A percentile compares a stretch with the other conserved stretches of the same genome.
These are phyloP conservation scores for Nigrospora osmanthi DNA, from an alignment of 2,329 filamentous ascomycete species.

Conservation along the genomic window DNA sequence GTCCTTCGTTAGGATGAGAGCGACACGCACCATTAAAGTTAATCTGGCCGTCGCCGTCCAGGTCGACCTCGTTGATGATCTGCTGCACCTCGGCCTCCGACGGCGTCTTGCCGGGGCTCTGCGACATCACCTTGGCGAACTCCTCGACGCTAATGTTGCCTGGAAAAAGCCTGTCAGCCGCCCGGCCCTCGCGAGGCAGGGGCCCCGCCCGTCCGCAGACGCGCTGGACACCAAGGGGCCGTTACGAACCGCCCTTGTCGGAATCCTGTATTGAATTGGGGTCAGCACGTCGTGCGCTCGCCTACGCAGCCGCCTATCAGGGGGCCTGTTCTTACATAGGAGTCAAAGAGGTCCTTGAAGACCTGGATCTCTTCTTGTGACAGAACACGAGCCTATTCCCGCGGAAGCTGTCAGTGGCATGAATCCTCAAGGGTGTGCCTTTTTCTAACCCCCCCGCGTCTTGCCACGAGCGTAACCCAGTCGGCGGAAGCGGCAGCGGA, in stretches of 20 bases:
- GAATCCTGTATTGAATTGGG: constrained; percentile 10
- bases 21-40: constrained; percentile 26
- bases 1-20: neutral
- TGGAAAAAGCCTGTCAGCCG: neutral
- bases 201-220: neutral
- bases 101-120: constrained; percentile 18
- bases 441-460: too few species aligned
- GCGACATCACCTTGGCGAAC: constrained; percentile 27
- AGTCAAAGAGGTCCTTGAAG: constrained; percentile 21
- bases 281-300: neutral
- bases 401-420: neutral
- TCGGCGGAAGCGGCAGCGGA: too few species aligned
- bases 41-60: constrained; percentile 29
- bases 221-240: neutral
- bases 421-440: too few species aligned
- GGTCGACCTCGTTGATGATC: constrained; percentile 28
- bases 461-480: too few species aligned
- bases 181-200: neutral
- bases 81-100: constrained; percentile 25
- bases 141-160: constrained; percentile 28
- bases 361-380: constrained; percentile 18
- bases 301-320: neutral
- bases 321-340: constrained; percentile 12
- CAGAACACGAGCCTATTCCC: constrained; percentile 11
- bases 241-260: constrained; percentile 17